Evolutionary conservation across 228 moss, liverwort and hornwort species (phyloP).

Genomic region (Sphagnum magellanicum): DNA sequence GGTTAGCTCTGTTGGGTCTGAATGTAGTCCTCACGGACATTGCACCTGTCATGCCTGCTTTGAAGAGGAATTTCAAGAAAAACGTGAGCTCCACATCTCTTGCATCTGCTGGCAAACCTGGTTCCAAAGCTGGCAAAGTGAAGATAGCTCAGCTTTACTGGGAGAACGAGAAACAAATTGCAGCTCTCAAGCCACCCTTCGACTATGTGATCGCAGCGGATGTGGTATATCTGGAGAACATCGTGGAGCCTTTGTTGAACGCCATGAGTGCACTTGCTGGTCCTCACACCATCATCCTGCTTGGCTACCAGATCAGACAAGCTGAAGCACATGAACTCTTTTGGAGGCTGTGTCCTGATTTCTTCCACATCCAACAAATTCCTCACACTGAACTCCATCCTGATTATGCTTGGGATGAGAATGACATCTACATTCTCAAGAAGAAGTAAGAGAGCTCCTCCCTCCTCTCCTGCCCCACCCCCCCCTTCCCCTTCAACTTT

Average conservation of each 20-base stretch:
- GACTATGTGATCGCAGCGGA: conserved; percentile 73
- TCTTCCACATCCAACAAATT: conserved; percentile 39
- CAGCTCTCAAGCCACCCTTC: conserved; percentile 70
- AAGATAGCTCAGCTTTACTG: conserved; percentile 64
- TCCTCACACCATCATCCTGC: conserved; percentile 47
- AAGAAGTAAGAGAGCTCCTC: conserved; percentile 27
- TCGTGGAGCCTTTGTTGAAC: conserved; percentile 64
- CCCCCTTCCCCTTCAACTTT: no score
- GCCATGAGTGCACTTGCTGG: conserved; percentile 62
- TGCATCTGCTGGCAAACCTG: conserved; percentile 40
- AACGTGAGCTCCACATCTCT: conserved; percentile 40
- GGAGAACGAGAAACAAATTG: conserved; percentile 71
- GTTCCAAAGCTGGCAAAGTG: conserved; percentile 45
- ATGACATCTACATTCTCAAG: conserved; percentile 62
- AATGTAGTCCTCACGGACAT: conserved; percentile 72
- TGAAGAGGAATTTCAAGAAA: conserved; percentile 78
- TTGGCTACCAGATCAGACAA: conserved; percentile 71
- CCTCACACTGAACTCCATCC: conserved; percentile 65
- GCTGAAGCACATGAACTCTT: conserved; percentile 76
- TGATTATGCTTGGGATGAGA: conserved; percentile 61
- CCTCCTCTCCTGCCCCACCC: no score
- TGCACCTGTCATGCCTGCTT: conserved; percentile 70
- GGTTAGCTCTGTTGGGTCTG: conserved; percentile 57
- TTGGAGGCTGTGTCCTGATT: conserved; percentile 70
- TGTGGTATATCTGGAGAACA: conserved; percentile 80